These are phyloP conservation scores for Sistotremastrum niveocremeum DNA, from an alignment of 768 basidiomycete species.

Conservation along the genomic window DNA sequence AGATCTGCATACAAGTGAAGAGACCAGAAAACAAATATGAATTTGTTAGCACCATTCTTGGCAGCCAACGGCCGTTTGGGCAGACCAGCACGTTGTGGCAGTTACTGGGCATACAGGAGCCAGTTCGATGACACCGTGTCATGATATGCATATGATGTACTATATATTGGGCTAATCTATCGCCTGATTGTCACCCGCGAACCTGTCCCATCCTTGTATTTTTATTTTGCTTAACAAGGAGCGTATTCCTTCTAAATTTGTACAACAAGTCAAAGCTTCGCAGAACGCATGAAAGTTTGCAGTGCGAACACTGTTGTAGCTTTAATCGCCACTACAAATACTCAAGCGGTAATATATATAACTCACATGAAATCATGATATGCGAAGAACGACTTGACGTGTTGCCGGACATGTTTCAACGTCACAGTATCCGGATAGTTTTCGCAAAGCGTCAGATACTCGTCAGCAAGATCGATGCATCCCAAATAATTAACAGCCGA, in stretches of 20 bases:
- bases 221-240: no score
- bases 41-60: conserved; percentile 75
- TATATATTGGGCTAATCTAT: no score
- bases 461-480: conserved; percentile 53
- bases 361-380: conserved; percentile 23
- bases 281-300: no score
- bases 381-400: conserved; percentile 54
- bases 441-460: conserved; percentile 53
- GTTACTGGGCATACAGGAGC: conserved; percentile 58
- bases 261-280: no score
- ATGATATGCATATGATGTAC: no score
- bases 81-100: conserved; percentile 61
- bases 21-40: conserved; percentile 74
- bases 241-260: no score
- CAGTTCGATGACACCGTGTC: background rate
- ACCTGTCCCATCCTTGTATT: no score
- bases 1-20: conserved; percentile 65
- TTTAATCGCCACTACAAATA: no score
- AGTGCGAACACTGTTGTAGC: no score
- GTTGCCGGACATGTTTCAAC: conserved; percentile 40
- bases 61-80: conserved; percentile 75
- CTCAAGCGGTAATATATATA: no score
- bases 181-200: no score
- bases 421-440: conserved; percentile 35
- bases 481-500: conserved; percentile 44